Base-by-base conservation (phyloP, 2,329 filamentous ascomycete genomes). In the Aspergillus clavatus region DNA sequence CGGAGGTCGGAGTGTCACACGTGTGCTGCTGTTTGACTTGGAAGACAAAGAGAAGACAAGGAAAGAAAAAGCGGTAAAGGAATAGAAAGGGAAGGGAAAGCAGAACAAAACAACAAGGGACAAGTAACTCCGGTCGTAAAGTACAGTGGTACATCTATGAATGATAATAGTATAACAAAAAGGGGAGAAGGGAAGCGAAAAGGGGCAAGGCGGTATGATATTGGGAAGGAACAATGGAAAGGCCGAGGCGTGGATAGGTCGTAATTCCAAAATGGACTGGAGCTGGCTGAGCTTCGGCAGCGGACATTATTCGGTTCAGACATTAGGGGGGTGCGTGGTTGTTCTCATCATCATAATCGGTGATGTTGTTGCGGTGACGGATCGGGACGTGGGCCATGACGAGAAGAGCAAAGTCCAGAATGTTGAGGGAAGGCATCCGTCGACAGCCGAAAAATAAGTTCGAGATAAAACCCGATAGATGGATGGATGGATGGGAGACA, bases 1-100 rank as follows among this genome's bases (percentile, higher is more conserved):
- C n/a, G 40, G 45, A 42, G 35, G 39, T 40, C n/a, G 40, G 45
- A 42, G 35, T 40, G 46, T 47, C 45, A 52, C 50, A 52, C 49
- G 49, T 53, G 50, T 46, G 35, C 16, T 29, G 27, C 12, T 23
- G 39, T 10, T 38, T 38, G n/a, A n/a, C n/a, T n/a, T n/a, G n/a
- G n/a, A n/a, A n/a, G n/a, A n/a, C n/a, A n/a, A n/a, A 8, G 19
- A 24, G 21, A 24, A 40, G 33, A 38, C 28, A 38, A 38, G 38
- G 36, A 21, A 35, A 39, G 27, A n/a, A 48, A 47, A n/a, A n/a
- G n/a, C n/a, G n/a, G 22, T 38, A 36, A 23, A 23, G 27, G n/a
- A n/a, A n/a, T n/a, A n/a, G n/a, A n/a, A 48, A 43, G 27, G 26
- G 38, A 23, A 45, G 31, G 45, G 27, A 40, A 39, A 38, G 37